These are phyloP conservation scores for Tolypocladium guangdongense DNA, from an alignment of 2,329 filamentous ascomycete species.

Conservation along the genomic window DNA sequence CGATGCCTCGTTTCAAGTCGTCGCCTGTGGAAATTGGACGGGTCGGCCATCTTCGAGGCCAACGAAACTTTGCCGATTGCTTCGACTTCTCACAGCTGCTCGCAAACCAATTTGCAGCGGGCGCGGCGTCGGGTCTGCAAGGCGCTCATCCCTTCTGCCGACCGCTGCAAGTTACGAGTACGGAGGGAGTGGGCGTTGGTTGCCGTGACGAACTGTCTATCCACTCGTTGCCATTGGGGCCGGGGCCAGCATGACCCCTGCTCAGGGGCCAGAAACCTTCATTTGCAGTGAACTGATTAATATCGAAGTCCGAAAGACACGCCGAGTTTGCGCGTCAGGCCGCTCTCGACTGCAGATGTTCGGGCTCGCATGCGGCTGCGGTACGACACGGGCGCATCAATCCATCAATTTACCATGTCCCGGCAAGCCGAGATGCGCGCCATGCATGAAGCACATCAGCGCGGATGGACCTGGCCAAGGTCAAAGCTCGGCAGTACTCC, in stretches of 20 bases:
- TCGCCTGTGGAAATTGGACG: not conserved
- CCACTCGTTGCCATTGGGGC: not conserved
- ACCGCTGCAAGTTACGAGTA: not conserved
- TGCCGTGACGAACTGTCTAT: not conserved
- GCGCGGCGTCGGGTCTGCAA: not conserved
- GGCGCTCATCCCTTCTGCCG: not conserved
- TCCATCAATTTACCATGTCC: not conserved
- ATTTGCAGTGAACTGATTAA: too few species aligned
- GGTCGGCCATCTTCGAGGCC: not conserved
- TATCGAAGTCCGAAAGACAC: too few species aligned
- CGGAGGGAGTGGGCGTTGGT: not conserved
- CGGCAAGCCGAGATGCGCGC: not conserved
- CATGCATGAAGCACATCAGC: not conserved
- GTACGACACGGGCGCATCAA: not conserved
- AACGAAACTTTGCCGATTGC: not conserved
- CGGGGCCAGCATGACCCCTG: slow-evolving; percentile 1
- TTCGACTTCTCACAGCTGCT: not conserved
- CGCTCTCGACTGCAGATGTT: not conserved
- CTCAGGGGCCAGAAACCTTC: slow-evolving; percentile 3
- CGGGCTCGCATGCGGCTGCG: not conserved
- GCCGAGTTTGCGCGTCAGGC: not conserved
- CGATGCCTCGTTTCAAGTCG: not conserved
- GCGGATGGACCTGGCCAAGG: not conserved
- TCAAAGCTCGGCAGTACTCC: not conserved
- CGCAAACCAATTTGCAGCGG: too few species aligned